Conservation (phyloP, 2,329 filamentous ascomycete genomes). For the Fusarium graminum region DNA sequence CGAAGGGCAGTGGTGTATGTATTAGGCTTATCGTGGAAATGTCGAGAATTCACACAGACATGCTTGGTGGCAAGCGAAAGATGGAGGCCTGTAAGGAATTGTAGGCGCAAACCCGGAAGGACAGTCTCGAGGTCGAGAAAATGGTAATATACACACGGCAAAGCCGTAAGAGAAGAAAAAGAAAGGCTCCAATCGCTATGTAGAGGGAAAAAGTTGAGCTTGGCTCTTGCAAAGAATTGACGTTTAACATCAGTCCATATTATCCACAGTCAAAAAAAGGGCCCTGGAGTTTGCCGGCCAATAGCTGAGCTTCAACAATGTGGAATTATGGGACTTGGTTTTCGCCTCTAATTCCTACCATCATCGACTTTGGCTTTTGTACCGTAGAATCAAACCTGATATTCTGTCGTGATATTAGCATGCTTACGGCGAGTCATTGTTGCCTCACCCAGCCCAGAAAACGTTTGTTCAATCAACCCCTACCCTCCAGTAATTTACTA, state of each 20-base stretch:
- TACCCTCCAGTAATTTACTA: too few species aligned
- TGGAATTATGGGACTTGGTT: constrained; percentile 17
- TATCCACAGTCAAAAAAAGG: constrained; percentile 18
- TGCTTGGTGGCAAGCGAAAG: constrained; percentile 40
- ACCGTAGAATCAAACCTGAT: background rate
- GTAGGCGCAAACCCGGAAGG: background rate
- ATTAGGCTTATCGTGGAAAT: constrained; percentile 29
- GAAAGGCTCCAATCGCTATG: constrained; percentile 12
- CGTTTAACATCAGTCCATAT: constrained; percentile 39
- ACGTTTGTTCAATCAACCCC: too few species aligned
- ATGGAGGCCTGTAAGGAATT: constrained; percentile 28
- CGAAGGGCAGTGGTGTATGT: constrained; percentile 19
- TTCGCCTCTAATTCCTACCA: constrained; percentile 23
- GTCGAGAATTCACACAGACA: constrained; percentile 33
- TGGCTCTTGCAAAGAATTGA: constrained; percentile 18
- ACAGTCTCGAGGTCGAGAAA: background rate
- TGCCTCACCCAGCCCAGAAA: too few species aligned
- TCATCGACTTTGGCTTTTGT: constrained; percentile 21
- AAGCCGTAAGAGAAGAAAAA: constrained; percentile 1
- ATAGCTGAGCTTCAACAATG: constrained; percentile 3
- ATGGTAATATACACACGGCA: constrained; percentile 5
- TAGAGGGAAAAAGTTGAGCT: constrained; percentile 23
- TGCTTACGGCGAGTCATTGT: background rate
- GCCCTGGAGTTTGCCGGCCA: constrained; percentile 17
- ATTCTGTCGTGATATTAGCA: background rate